Evolutionary conservation across 2,329 filamentous ascomycete genomes (phyloP).

Genomic region (Colletotrichum navitas): DNA sequence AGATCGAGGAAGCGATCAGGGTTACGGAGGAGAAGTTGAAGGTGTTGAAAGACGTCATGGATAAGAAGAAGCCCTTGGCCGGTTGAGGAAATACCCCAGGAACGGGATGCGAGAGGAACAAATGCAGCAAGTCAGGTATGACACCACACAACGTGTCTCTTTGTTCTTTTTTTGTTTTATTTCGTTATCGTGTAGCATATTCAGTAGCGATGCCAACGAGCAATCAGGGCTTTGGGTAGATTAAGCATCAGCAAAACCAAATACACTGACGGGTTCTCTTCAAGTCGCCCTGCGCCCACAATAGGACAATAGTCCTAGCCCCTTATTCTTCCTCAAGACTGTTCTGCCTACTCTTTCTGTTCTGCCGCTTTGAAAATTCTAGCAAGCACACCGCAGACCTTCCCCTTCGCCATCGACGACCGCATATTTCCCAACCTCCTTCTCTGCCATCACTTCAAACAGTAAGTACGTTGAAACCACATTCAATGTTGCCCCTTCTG

Average conservation of each 20-base stretch:
- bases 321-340: too few species aligned
- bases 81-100: slow-evolving; percentile 34
- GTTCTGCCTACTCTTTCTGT: background rate
- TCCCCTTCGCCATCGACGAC: background rate
- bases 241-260: slow-evolving; percentile 31
- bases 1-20: slow-evolving; percentile 83
- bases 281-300: background rate
- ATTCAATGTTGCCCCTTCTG: background rate
- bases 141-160: slow-evolving; percentile 39
- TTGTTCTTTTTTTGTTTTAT: background rate
- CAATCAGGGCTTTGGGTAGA: slow-evolving; percentile 38
- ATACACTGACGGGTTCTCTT: background rate
- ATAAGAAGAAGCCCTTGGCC: slow-evolving; percentile 61
- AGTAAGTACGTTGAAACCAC: background rate
- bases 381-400: background rate
- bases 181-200: slow-evolving; percentile 40
- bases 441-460: background rate
- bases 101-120: slow-evolving; percentile 25
- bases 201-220: slow-evolving; percentile 36
- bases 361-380: too few species aligned
- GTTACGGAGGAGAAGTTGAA: slow-evolving; percentile 88
- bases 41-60: slow-evolving; percentile 80
- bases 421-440: background rate
- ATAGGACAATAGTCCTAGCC: too few species aligned
- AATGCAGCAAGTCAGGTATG: slow-evolving; percentile 35